phyloP scores from a whole-genome alignment of 441 rosid genomes.

The Croton laevigatus region DNA sequence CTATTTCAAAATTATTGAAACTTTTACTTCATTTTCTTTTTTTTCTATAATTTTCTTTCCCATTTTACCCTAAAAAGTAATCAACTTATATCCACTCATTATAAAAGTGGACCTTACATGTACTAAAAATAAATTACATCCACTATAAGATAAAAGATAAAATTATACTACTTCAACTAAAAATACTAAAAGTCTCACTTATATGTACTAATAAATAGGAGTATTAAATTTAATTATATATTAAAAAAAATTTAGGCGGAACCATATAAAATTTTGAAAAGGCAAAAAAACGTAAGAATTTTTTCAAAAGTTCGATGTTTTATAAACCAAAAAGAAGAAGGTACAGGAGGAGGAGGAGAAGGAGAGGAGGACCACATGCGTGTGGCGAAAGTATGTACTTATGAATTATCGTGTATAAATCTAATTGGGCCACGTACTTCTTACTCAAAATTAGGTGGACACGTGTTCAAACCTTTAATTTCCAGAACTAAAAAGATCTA shows the following conservation, averaged over 20 bases:
- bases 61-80: no score
- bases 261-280: neutral
- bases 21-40: no score
- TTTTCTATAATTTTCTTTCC: no score
- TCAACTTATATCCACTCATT: no score
- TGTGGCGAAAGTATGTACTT: constrained; percentile 41
- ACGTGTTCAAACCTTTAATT: constrained; percentile 37
- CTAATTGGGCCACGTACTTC: constrained; percentile 47
- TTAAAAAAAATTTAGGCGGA: neutral
- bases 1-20: no score
- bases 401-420: constrained; percentile 26
- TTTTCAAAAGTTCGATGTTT: neutral
- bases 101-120: no score
- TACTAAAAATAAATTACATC: no score
- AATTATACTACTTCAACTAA: no score
- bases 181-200: no score
- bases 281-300: neutral
- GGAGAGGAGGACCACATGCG: constrained; percentile 34
- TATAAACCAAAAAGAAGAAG: neutral
- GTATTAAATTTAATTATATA: no score
- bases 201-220: no score
- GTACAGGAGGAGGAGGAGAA: neutral
- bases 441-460: constrained; percentile 15
- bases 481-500: neutral
- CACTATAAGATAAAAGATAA: no score